Conservation (phyloP, 1,284 basidiomycete genomes). For the Pisolithus thermaeus region DNA sequence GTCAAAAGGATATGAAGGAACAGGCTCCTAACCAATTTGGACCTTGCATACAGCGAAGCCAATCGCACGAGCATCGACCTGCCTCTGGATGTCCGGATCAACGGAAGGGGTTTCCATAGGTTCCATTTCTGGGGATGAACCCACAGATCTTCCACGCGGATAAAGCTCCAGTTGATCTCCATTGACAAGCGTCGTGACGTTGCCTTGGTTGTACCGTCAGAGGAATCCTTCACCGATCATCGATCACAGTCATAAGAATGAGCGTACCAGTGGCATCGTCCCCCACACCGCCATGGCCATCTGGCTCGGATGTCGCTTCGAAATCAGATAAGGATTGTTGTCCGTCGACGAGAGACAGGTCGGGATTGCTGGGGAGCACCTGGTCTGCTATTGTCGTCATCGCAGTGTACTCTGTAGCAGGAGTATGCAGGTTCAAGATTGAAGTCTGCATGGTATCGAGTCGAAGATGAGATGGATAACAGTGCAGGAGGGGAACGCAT, state of each 20-base stretch:
- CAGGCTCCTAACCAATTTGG: slow-evolving; percentile 51
- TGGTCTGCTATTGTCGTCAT: slow-evolving; percentile 44
- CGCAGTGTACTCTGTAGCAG: slow-evolving; percentile 49
- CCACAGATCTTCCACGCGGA: slow-evolving; percentile 16
- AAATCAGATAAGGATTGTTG: slow-evolving; percentile 48
- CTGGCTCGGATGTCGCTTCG: slow-evolving; percentile 29
- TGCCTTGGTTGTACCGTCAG: slow-evolving; percentile 33
- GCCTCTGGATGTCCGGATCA: slow-evolving; percentile 47
- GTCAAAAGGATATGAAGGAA: neutral
- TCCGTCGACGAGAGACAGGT: slow-evolving; percentile 30
- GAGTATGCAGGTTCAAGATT: slow-evolving; percentile 41
- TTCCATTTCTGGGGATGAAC: slow-evolving; percentile 24
- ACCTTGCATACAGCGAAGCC: slow-evolving; percentile 49
- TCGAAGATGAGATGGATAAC: no score
- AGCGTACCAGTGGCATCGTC: slow-evolving; percentile 36
- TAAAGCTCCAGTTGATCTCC: slow-evolving; percentile 26
- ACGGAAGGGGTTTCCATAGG: slow-evolving; percentile 57
- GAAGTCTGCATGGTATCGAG: slow-evolving; percentile 42
- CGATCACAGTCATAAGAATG: slow-evolving; percentile 36
- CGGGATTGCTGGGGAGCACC: slow-evolving; percentile 46
- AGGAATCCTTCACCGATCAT: slow-evolving; percentile 43
- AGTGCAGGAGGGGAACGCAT: no score
- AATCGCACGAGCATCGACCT: slow-evolving; percentile 38
- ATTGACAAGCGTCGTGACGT: slow-evolving; percentile 33
- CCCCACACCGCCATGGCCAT: no score